phyloP scores from a whole-genome alignment of 140 eudicot genomes.

The Senecio squalidus region DNA sequence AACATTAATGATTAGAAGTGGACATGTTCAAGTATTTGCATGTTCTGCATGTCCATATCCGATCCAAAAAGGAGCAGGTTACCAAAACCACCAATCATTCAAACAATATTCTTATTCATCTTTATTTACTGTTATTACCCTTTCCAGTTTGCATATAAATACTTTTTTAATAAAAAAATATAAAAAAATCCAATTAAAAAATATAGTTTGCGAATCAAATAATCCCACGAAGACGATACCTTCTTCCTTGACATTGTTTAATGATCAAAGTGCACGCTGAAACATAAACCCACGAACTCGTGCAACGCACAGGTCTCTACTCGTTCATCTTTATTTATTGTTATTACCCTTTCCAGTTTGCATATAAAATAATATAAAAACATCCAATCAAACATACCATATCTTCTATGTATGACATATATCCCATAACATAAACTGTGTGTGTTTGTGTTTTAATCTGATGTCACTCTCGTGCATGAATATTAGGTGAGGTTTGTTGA shows the following conservation, averaged over 20 bases:
- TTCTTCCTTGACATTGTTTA: no score
- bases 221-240: no score
- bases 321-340: conserved; percentile 1
- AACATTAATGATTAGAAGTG: no score
- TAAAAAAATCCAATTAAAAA: no score
- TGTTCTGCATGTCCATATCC: no score
- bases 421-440: conserved; percentile 2
- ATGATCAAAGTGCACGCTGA: no score
- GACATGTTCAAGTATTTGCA: no score
- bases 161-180: neutral
- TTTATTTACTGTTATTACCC: neutral
- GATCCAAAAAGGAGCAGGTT: conserved; percentile 10
- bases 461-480: conserved; percentile 8
- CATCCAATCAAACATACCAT: neutral
- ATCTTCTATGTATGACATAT: conserved; percentile 1
- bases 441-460: conserved; percentile 2
- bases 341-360: conserved; percentile 12
- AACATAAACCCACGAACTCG: no score
- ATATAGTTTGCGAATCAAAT: no score
- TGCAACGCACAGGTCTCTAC: no score
- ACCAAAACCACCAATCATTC: conserved; percentile 1
- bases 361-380: neutral
- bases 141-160: conserved; percentile 19
- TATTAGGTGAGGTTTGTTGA: neutral
- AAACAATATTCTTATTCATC: neutral